phyloP scores from a whole-genome alignment of 148 eudicot genomes.

The Arbutus unedo region DNA sequence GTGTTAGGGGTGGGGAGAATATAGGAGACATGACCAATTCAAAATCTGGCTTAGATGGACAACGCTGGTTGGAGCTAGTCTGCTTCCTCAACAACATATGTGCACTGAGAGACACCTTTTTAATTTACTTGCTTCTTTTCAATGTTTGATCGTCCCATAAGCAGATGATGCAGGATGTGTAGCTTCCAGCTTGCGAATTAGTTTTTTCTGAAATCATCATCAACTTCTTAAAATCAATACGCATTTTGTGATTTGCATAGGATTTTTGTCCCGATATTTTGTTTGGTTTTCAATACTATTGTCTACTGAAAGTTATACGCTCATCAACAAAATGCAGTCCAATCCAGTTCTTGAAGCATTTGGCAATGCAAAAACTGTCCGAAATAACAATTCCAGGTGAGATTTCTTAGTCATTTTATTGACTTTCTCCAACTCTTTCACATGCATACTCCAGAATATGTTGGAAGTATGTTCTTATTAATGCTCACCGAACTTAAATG shows the following conservation, averaged over 20 bases:
- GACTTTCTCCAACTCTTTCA: not conserved
- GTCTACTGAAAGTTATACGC: not conserved
- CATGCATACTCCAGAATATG: not conserved
- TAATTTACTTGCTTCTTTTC: not conserved
- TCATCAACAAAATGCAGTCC: conserved; percentile 51
- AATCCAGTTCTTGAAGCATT: conserved; percentile 92
- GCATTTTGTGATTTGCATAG: not conserved
- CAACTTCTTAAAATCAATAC: not conserved
- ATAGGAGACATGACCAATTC: not conserved
- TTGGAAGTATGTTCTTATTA: not conserved
- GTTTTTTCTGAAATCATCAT: not conserved
- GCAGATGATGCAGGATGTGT: not conserved
- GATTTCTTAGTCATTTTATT: conserved; percentile 13
- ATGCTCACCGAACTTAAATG: conserved; percentile 9
- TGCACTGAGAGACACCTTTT: not conserved
- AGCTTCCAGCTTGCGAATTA: not conserved
- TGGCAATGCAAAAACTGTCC: conserved; percentile 92
- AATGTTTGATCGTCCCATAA: not conserved
- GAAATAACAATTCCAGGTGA: conserved; percentile 88
- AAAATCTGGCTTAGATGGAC: not conserved
- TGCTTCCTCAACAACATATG: not conserved
- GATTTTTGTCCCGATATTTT: conserved; percentile 2
- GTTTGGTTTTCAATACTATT: not conserved
- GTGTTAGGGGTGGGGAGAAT: not conserved
- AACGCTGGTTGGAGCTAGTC: not conserved